These are phyloP conservation scores for Salix dunnii DNA, from an alignment of 345 rosid species.

Conservation along the genomic window DNA sequence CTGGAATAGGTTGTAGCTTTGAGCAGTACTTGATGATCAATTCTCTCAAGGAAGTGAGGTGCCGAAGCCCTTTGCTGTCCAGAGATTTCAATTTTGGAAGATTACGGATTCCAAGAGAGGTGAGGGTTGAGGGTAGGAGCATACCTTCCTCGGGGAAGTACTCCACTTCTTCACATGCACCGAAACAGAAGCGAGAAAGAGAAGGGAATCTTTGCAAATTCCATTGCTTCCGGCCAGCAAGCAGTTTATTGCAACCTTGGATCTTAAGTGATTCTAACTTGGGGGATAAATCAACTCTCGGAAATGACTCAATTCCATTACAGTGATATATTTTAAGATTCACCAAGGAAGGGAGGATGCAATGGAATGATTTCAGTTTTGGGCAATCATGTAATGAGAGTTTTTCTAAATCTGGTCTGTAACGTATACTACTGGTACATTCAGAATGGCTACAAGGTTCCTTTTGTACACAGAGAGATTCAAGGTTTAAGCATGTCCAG, in stretches of 20 bases:
- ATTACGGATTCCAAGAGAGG: background rate
- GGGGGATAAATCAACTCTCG: background rate
- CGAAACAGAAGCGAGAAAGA: background rate
- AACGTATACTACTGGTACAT: no score
- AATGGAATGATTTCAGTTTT: no score
- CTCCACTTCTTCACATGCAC: background rate
- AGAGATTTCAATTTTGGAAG: no score
- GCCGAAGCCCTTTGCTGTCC: no score
- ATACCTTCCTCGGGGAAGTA: background rate
- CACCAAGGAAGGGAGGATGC: background rate
- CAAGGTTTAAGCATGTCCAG: no score
- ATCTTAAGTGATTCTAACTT: background rate
- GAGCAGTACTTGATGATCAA: no score
- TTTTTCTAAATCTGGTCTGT: no score
- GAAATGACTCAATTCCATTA: background rate
- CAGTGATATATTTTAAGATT: background rate
- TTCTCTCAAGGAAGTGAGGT: no score
- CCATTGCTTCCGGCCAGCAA: background rate
- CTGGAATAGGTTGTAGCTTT: no score
- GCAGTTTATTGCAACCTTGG: background rate
- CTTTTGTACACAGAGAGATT: no score
- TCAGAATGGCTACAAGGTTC: no score
- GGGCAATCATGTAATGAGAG: no score
- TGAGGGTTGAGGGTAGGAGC: background rate
- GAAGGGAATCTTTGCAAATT: background rate